A percentile compares a stretch with the other conserved stretches of the same genome.
phyloP scores from a whole-genome alignment of 2,329 filamentous ascomycete genomes.

The Albifimbria verrucaria region DNA sequence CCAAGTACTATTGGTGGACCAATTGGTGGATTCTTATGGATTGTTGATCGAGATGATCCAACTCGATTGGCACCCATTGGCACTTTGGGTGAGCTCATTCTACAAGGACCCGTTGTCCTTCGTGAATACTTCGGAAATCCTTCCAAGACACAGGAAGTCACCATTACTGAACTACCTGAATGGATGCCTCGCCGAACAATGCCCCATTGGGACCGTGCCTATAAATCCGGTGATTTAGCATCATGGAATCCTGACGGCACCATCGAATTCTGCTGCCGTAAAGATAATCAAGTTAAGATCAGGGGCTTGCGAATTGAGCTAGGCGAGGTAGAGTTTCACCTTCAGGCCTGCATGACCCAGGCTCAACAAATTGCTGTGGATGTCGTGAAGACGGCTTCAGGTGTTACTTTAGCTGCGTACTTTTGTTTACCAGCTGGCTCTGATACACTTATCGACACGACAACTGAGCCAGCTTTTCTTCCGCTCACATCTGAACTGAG shows the following conservation, averaged over 20 bases:
- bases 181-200: not conserved
- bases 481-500: not conserved
- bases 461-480: not conserved
- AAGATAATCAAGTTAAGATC: conserved; percentile 13
- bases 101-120: conserved; percentile 10
- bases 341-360: not conserved
- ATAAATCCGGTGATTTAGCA: conserved; percentile 15
- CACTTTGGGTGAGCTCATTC: conserved; percentile 8
- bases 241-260: conserved; percentile 11
- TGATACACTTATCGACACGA: not conserved
- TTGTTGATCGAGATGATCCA: conserved; percentile 5
- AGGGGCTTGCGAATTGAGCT: conserved; percentile 15
- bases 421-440: not conserved
- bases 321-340: conserved; percentile 13
- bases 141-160: not conserved
- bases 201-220: conserved; percentile 4
- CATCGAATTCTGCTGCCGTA: conserved; percentile 10
- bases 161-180: not conserved
- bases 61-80: conserved; percentile 5
- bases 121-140: conserved; percentile 7
- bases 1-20: conserved; percentile 2
- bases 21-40: conserved; percentile 4
- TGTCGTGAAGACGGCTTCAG: not conserved
- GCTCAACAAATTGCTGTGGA: not conserved
- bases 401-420: not conserved